A percentile compares a stretch with the other conserved stretches of the same genome.
phyloP scores from a whole-genome alignment of 2,329 filamentous ascomycete genomes.

The Fusarium subtropicale region DNA sequence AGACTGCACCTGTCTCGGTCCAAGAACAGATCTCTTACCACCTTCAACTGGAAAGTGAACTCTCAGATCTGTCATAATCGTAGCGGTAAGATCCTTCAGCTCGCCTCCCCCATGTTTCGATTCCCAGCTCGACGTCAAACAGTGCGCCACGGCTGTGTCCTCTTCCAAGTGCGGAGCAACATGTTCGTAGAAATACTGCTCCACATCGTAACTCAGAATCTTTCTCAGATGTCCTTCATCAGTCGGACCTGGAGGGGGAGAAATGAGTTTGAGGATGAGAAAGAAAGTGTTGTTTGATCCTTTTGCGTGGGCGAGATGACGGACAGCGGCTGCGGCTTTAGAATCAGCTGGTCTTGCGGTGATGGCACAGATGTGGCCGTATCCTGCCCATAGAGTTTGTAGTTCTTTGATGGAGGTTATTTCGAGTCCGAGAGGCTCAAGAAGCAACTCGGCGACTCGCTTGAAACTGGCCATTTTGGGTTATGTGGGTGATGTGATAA shows the following conservation, averaged over 20 bases:
- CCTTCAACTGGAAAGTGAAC: constrained; percentile 66
- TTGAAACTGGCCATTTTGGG: constrained; percentile 22
- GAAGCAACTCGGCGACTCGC: constrained; percentile 55
- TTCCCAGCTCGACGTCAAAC: constrained; percentile 58
- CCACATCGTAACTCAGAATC: constrained; percentile 74
- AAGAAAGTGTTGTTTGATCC: constrained; percentile 46
- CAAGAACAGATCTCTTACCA: constrained; percentile 63
- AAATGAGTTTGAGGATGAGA: constrained; percentile 70
- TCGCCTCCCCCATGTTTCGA: constrained; percentile 44
- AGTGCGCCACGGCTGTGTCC: constrained; percentile 62
- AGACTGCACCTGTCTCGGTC: constrained; percentile 60
- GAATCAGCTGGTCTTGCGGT: constrained; percentile 54
- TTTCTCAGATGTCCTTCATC: constrained; percentile 74
- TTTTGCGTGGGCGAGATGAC: constrained; percentile 12
- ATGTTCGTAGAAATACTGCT: constrained; percentile 72
- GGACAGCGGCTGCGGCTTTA: constrained; percentile 24
- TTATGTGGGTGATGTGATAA: neutral
- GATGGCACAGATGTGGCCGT: constrained; percentile 67
- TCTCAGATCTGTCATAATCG: constrained; percentile 68
- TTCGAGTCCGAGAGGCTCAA: constrained; percentile 55
- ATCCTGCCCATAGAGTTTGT: constrained; percentile 64
- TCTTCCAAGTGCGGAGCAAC: constrained; percentile 62
- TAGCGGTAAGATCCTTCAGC: constrained; percentile 60
- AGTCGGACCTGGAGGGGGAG: constrained; percentile 52
- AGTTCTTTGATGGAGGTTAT: constrained; percentile 54